These are phyloP conservation scores for Xylariaceae sp. DNA, from an alignment of 2,329 filamentous ascomycete genomes.

Conservation along the genomic window DNA sequence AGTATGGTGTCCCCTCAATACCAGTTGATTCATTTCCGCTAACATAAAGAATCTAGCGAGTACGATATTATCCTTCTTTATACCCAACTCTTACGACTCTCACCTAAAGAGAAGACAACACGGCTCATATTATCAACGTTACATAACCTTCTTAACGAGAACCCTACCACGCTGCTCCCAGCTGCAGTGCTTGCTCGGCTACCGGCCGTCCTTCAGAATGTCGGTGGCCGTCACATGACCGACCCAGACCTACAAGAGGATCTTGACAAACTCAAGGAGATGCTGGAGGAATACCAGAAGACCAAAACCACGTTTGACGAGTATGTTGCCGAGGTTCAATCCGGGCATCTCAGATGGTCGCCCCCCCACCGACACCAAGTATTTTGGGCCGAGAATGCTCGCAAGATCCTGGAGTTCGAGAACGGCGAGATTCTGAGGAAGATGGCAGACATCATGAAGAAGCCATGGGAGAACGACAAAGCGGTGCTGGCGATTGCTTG, in stretches of 20 bases:
- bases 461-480: slow-evolving; percentile 73
- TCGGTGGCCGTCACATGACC: slow-evolving; percentile 57
- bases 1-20: slow-evolving; percentile 53
- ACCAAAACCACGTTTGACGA: slow-evolving; percentile 80
- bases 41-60: slow-evolving; percentile 59
- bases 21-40: slow-evolving; percentile 18
- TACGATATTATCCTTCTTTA: slow-evolving; percentile 90
- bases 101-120: slow-evolving; percentile 97
- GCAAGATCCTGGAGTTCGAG: slow-evolving; percentile 78
- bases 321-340: slow-evolving; percentile 80
- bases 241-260: slow-evolving; percentile 64
- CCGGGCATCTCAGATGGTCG: slow-evolving; percentile 87
- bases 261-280: slow-evolving; percentile 55
- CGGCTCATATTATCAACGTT: slow-evolving; percentile 85
- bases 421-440: slow-evolving; percentile 75
- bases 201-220: slow-evolving; percentile 61
- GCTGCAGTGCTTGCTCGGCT: slow-evolving; percentile 83
- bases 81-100: slow-evolving; percentile 85
- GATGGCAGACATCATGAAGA: slow-evolving; percentile 76
- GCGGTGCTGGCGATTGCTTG: slow-evolving; percentile 89
- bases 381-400: slow-evolving; percentile 91
- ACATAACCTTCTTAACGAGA: slow-evolving; percentile 71
- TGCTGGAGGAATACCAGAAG: slow-evolving; percentile 64
- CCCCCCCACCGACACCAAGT: slow-evolving; percentile 81
- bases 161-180: slow-evolving; percentile 72